These are phyloP conservation scores for Discostella stelligera DNA, from an alignment of 352 stramenopile species.

Conservation along the genomic window DNA sequence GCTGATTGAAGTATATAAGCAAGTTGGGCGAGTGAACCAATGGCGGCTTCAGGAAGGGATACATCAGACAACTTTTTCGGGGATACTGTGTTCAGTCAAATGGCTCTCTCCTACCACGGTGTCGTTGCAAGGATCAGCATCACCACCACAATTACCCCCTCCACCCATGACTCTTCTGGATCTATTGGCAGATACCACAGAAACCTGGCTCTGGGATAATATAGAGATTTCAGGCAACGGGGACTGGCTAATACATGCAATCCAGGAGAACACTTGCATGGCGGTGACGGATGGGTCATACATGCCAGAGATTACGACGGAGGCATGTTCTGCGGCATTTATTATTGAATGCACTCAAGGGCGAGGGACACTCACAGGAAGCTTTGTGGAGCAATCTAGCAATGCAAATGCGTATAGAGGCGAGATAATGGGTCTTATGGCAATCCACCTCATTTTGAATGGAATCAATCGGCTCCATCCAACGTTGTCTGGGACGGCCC, in stretches of 20 bases:
- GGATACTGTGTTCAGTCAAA: too few relatives aligned
- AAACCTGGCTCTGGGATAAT: conserved; percentile 1
- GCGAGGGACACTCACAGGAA: background rate
- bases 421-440: background rate
- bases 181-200: background rate
- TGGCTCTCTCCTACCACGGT: too few relatives aligned
- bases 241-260: background rate
- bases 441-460: background rate
- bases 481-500: background rate
- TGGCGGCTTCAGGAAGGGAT: too few relatives aligned
- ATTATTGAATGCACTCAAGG: background rate
- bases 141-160: too few relatives aligned
- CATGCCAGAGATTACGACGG: background rate
- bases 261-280: background rate
- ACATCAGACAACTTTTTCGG: too few relatives aligned
- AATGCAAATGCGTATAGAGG: background rate
- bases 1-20: too few relatives aligned
- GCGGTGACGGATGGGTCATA: conserved; percentile 4
- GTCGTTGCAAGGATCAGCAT: too few relatives aligned
- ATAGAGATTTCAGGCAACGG: background rate
- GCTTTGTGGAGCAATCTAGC: background rate
- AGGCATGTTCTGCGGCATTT: background rate
- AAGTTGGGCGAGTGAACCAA: too few relatives aligned
- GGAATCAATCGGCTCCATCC: background rate
- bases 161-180: background rate